Conservation (phyloP, 2,329 filamentous ascomycete species). For the Fusarium veterinarium region DNA sequence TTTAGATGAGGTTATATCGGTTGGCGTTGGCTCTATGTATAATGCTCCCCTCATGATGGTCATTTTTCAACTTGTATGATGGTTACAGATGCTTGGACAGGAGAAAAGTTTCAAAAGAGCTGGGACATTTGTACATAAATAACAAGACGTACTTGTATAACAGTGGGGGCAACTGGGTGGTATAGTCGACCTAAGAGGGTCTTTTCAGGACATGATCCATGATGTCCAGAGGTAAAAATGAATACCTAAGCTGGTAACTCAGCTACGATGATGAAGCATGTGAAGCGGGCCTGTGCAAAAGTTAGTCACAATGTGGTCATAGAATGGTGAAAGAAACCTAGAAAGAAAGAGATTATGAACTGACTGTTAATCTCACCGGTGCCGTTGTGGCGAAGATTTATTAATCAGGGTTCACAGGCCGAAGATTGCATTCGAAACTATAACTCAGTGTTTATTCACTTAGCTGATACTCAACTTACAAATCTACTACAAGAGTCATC, state of each 20-base stretch:
- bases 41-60: constrained; percentile 61
- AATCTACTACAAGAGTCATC: neutral
- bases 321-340: neutral
- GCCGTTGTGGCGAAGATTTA: neutral
- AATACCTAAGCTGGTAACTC: constrained; percentile 19
- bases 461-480: neutral
- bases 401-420: neutral
- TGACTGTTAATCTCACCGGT: neutral
- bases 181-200: neutral
- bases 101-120: constrained; percentile 36
- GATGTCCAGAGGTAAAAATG: constrained; percentile 1
- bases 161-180: constrained; percentile 20
- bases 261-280: constrained; percentile 17
- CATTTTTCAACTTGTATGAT: constrained; percentile 32
- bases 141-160: constrained; percentile 41
- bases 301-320: neutral
- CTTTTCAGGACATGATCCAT: constrained; percentile 11
- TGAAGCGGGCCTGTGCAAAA: neutral
- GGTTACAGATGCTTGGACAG: constrained; percentile 37
- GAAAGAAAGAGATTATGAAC: neutral
- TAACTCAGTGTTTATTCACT: neutral
- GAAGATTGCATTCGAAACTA: neutral
- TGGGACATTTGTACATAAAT: constrained; percentile 40
- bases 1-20: constrained; percentile 46
- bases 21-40: constrained; percentile 55